A percentile compares a stretch with the other conserved stretches of the same genome.
Conservation (phyloP, 2,329 filamentous ascomycete species). For the Epichloe elymi region DNA sequence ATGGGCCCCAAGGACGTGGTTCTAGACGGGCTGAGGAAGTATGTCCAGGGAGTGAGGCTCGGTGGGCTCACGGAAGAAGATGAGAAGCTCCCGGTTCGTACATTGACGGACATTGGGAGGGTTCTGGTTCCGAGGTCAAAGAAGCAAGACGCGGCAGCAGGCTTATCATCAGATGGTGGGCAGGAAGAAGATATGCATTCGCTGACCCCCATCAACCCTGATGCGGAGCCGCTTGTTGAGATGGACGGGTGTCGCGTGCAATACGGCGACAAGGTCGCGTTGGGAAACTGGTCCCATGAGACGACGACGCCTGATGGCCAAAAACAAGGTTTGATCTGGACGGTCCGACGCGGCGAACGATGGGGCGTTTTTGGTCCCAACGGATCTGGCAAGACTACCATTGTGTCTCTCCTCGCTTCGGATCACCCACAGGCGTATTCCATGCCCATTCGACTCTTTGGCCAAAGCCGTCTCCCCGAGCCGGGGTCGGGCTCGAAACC, state of each 20-base stretch:
- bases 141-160: slow-evolving; percentile 6
- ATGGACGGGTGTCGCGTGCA: slow-evolving; percentile 75
- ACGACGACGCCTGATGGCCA: slow-evolving; percentile 32
- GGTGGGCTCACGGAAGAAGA: slow-evolving; percentile 35
- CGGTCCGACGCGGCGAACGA: slow-evolving; percentile 66
- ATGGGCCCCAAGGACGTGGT: slow-evolving; percentile 55
- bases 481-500: slow-evolving; percentile 52
- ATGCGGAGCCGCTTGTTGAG: slow-evolving; percentile 63
- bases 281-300: slow-evolving; percentile 69
- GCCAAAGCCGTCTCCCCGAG: slow-evolving; percentile 64
- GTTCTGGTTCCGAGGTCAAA: slow-evolving; percentile 19
- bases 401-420: slow-evolving; percentile 83
- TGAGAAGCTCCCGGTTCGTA: slow-evolving; percentile 32
- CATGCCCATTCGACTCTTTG: slow-evolving; percentile 76
- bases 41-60: slow-evolving; percentile 32
- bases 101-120: slow-evolving; percentile 36
- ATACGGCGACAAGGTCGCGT: slow-evolving; percentile 63
- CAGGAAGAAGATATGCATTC: slow-evolving; percentile 9
- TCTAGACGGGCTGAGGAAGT: slow-evolving; percentile 36
- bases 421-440: slow-evolving; percentile 94
- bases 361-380: slow-evolving; percentile 93
- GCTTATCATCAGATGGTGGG: slow-evolving; percentile 2
- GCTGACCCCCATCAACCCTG: slow-evolving; percentile 11
- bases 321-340: slow-evolving; percentile 63
- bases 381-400: slow-evolving; percentile 88